These are phyloP conservation scores for Cercophora samala DNA, from an alignment of 495 filamentous ascomycete species.

Conservation along the genomic window DNA sequence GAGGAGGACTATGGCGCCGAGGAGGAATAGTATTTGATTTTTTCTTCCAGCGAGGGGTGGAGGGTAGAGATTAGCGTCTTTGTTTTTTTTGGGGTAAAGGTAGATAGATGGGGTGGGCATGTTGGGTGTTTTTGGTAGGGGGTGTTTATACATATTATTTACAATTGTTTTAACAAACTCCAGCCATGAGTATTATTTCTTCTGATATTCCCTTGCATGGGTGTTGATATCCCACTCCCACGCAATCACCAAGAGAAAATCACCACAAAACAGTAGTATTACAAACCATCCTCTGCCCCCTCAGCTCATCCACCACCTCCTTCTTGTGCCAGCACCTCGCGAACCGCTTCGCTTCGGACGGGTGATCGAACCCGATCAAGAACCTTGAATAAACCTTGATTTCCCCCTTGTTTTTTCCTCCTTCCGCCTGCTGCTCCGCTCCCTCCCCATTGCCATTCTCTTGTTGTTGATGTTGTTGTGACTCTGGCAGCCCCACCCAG, in stretches of 20 bases:
- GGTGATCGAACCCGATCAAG: background rate
- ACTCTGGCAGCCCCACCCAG: background rate
- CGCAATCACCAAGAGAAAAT: background rate
- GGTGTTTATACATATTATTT: too few relatives aligned
- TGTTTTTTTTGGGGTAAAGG: too few relatives aligned
- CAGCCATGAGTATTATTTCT: too few relatives aligned
- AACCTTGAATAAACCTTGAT: background rate
- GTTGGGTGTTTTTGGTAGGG: too few relatives aligned
- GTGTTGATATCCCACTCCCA: background rate
- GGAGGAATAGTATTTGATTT: constrained; percentile 79
- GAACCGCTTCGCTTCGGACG: background rate
- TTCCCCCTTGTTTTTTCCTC: background rate
- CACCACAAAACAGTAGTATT: constrained; percentile 1
- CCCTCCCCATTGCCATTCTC: background rate
- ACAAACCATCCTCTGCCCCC: background rate
- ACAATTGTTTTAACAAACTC: too few relatives aligned
- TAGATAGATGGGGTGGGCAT: too few relatives aligned
- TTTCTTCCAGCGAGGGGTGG: too few relatives aligned
- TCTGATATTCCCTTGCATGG: too few relatives aligned
- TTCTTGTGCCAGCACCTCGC: background rate
- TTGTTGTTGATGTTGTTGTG: background rate
- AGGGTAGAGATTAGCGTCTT: too few relatives aligned
- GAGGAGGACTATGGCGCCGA: constrained; percentile 87
- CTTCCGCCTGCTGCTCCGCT: background rate
- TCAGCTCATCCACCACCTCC: background rate